Evolutionary conservation across 164 flowering plant genomes (phyloP), one percentile per base, ranked within the genome.

Genomic region (Piper betle): DNA sequence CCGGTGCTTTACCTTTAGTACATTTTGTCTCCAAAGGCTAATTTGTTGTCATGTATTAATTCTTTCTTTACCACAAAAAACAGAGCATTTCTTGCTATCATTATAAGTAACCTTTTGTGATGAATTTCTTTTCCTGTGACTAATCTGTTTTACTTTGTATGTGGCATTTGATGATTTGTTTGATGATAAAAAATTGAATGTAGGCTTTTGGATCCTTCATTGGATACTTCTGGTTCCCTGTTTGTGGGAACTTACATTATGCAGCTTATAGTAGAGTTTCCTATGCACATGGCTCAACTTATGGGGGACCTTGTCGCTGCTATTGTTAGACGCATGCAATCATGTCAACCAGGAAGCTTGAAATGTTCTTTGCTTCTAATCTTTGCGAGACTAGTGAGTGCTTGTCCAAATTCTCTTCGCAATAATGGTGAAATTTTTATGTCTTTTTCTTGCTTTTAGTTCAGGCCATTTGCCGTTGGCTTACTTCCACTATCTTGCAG

Each of bases 171-270:
- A 2, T 42, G 7, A 42, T 42, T 2, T 42, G 46, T 46, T 46
- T 5, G 15, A 2, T 46, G 50, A 10, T 2, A 2, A 46, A 46
- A 2, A 46, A 10, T 46, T 15, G 15, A 3, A 13, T 76, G 77
- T 88, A 93, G 99, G 86, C 95, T 94, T 65, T 74, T 94, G 61
- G 84, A 91, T 69, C 96, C 97, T 57, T 76, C 71, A 55, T 33
- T 94, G 75, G 97, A 90, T 66, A 83, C 97, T 75, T 94, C 97
- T 56, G 97, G 89, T 62, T 85, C 99, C 33, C 86, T 94, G 59
- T 94, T 88, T 77, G 96, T 84, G 69, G 99, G 96, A 63, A 86
- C 78, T 73, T 94, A 84, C 68, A 75, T 94, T 68, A 68, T 91
- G 70, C 97, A 91, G 71, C 97, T 94, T 71, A 82, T 94, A 62